phyloP scores from a whole-genome alignment of 805 yeast genomes.

The Clavispora fructus region DNA sequence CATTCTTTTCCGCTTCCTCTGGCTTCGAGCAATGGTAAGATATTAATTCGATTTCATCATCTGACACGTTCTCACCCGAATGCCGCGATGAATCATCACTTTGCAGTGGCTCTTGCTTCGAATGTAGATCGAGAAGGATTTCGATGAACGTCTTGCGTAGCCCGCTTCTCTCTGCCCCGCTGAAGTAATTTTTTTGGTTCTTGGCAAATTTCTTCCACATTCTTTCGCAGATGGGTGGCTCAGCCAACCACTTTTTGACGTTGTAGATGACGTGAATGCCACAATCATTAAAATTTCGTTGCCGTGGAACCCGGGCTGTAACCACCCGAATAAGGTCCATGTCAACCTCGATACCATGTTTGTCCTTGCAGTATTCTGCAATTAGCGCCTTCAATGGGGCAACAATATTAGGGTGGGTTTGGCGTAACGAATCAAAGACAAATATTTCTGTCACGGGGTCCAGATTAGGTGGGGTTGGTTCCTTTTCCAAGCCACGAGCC shows the following conservation, averaged over 20 bases:
- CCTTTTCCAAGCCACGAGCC: background rate
- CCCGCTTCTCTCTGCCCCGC: constrained; percentile 8
- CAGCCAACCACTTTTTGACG: constrained; percentile 50
- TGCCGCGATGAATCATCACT: background rate
- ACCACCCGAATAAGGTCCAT: constrained; percentile 43
- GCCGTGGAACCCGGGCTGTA: constrained; percentile 66
- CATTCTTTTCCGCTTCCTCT: background rate
- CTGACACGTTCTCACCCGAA: constrained; percentile 9
- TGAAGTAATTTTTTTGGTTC: constrained; percentile 1
- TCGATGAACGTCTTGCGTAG: constrained; percentile 10
- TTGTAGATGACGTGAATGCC: constrained; percentile 88
- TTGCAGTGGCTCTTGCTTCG: constrained; percentile 6
- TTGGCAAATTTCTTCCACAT: constrained; percentile 38
- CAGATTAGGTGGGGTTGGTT: background rate
- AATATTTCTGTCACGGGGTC: constrained; percentile 35
- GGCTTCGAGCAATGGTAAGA: constrained; percentile 8
- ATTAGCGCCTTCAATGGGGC: constrained; percentile 55
- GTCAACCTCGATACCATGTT: constrained; percentile 43
- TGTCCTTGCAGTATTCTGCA: constrained; percentile 64
- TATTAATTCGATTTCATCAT: constrained; percentile 20
- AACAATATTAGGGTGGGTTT: constrained; percentile 47
- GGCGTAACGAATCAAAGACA: constrained; percentile 74
- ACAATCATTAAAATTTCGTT: constrained; percentile 87
- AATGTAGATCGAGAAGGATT: constrained; percentile 10
- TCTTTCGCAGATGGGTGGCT: constrained; percentile 43